These are phyloP conservation scores for Globisporangium polare DNA, from an alignment of 352 stramenopile species.

Conservation along the genomic window DNA sequence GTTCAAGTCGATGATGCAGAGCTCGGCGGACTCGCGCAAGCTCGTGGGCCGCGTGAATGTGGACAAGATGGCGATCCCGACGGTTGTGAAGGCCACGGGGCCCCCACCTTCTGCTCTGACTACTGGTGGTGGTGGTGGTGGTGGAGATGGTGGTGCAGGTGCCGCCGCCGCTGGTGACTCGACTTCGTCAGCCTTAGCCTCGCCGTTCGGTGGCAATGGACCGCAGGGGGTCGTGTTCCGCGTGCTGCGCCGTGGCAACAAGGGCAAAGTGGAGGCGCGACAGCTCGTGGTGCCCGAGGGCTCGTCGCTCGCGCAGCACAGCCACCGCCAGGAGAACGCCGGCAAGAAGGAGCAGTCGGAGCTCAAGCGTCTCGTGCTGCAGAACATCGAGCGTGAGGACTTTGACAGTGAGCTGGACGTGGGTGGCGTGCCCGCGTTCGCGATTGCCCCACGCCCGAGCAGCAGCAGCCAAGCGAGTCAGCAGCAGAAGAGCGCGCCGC, in stretches of 20 bases:
- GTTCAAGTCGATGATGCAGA: constrained; percentile 86
- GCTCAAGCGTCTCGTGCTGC: constrained; percentile 82
- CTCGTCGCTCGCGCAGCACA: constrained; percentile 92
- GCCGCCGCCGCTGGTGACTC: not conserved
- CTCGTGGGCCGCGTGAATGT: constrained; percentile 61
- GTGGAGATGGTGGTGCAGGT: not conserved
- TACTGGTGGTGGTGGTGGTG: not conserved
- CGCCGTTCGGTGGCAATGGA: constrained; percentile 26
- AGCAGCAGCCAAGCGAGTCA: constrained; percentile 5
- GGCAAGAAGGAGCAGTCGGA: constrained; percentile 87
- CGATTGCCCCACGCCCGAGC: constrained; percentile 10
- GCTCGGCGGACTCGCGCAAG: constrained; percentile 58
- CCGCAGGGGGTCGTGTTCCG: constrained; percentile 85
- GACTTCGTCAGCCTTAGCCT: not conserved
- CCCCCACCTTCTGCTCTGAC: constrained; percentile 15
- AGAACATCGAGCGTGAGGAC: constrained; percentile 85
- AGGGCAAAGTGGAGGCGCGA: constrained; percentile 95
- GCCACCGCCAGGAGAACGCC: constrained; percentile 80
- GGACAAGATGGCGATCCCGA: constrained; percentile 88
- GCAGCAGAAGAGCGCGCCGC: constrained; percentile 9
- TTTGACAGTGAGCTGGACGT: constrained; percentile 29
- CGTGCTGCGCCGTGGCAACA: constrained; percentile 95
- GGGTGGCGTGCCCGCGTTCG: constrained; percentile 10
- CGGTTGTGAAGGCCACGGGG: constrained; percentile 58
- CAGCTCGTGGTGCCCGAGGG: constrained; percentile 90